These are phyloP conservation scores for Caloboletus inedulis DNA, from an alignment of 1,284 basidiomycete genomes.

Conservation along the genomic window DNA sequence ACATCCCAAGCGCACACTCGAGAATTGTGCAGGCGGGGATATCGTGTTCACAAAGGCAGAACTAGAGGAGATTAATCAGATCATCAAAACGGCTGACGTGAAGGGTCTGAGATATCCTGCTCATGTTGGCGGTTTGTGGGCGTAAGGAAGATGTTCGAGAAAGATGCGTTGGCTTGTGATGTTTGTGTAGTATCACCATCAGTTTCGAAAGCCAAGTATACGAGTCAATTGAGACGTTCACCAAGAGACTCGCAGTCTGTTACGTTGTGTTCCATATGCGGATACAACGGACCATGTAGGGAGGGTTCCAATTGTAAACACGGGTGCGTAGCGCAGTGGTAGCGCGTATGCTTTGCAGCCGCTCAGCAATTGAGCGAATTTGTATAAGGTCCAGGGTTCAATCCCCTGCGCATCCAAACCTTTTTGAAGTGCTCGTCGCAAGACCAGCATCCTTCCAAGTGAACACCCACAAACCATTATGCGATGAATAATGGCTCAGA, in stretches of 20 bases:
- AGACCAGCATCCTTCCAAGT: no score
- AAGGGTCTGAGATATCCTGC: conserved; percentile 21
- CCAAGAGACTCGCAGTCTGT: no score
- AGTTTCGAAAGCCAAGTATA: not conserved
- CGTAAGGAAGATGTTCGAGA: not conserved
- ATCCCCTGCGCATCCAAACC: conserved; percentile 30
- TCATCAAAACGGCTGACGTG: conserved; percentile 17
- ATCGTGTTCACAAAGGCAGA: conserved; percentile 19
- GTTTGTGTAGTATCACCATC: not conserved
- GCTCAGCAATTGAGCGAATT: conserved; percentile 5
- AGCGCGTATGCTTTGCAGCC: conserved; percentile 34
- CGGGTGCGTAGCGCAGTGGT: conserved; percentile 36
- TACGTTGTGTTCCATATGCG: not conserved
- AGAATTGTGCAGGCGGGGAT: conserved; percentile 22
- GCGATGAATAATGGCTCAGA: no score
- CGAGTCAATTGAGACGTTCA: no score
- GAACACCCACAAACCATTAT: no score
- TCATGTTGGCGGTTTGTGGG: conserved; percentile 5
- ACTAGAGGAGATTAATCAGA: conserved; percentile 16
- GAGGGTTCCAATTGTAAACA: rapidly evolving
- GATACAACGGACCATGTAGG: not conserved
- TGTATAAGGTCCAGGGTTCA: conserved; percentile 35
- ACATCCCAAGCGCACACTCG: conserved; percentile 20
- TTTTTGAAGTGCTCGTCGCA: conserved; percentile 4
- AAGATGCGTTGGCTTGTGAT: not conserved